These are phyloP conservation scores for Protea cynaroides DNA, from an alignment of 164 flowering plant genomes.

Conservation along the genomic window DNA sequence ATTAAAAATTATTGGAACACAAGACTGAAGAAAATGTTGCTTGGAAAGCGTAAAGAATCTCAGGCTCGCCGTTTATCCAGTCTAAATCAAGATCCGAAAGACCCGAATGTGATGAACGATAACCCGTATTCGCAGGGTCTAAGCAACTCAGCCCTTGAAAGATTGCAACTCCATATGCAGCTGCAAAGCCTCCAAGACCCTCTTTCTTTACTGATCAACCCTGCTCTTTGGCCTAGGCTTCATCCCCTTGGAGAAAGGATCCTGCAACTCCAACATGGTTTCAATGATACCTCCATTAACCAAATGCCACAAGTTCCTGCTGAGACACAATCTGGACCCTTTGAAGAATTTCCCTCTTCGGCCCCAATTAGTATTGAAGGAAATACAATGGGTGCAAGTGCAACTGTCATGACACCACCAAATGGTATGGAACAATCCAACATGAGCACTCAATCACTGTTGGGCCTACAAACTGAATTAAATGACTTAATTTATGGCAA, in stretches of 20 bases:
- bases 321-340: slow-evolving; percentile 6
- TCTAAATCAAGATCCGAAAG: slow-evolving; percentile 19
- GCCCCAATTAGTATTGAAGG: slow-evolving; percentile 7
- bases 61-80: slow-evolving; percentile 19
- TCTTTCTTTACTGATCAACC: slow-evolving; percentile 42
- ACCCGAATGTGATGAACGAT: slow-evolving; percentile 18
- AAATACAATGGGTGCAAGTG: too few species aligned
- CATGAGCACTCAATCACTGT: slow-evolving; percentile 9
- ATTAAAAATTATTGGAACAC: slow-evolving; percentile 99
- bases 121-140: slow-evolving; percentile 21
- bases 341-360: slow-evolving; percentile 7
- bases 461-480: slow-evolving; percentile 42
- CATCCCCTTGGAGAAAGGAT: too few species aligned
- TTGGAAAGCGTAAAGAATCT: slow-evolving; percentile 63
- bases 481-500: slow-evolving; percentile 36
- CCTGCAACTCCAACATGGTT: too few species aligned
- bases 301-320: slow-evolving; percentile 18
- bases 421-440: slow-evolving; percentile 10
- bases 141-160: slow-evolving; percentile 69
- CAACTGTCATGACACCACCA: too few species aligned
- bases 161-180: slow-evolving; percentile 82
- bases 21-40: slow-evolving; percentile 77
- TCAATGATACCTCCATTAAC: too few species aligned
- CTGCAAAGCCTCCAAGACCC: slow-evolving; percentile 51
- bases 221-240: slow-evolving; percentile 53